Base-by-base conservation (phyloP, 345 rosid genomes). In the Boechera divaricarpa region DNA sequence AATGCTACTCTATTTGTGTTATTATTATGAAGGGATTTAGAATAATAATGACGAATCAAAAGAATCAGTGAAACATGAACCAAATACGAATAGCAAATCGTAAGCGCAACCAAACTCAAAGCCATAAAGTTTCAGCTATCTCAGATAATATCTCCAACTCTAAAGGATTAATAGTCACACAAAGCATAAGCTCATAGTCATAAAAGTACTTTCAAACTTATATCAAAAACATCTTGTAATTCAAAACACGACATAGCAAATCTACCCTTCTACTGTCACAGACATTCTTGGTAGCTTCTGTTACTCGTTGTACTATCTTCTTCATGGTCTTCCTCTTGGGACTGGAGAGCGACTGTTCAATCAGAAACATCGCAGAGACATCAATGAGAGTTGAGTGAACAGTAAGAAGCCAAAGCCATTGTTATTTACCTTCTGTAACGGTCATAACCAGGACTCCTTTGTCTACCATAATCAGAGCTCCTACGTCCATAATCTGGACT, bases 321-420 rank as follows among this genome's bases (percentile, higher is more conserved):
- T 49, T 51, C 79, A 72, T n/a, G 85, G 79, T 75, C 86, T 83
- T 48, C 85, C 86, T 83, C 98, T 89, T 79, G 85, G 76, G 45
- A 81, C 64, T 2, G 98, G 98, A 4, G 98, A 90, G 21, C 75
- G 90, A 77, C 98, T 92, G 90, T 70, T 47, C 44, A 52, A 60
- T 60, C 31, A 47, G 45, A 54, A 58, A 28, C 49, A 36, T 67
- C 24, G 26, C 29, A 47, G 7, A 36, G 42, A 38, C 33, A 49
- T 45, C 15, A 10, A 39, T 13, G 26, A 59, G 44, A 31, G 7
- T 5, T 15, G 49, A 29, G 58, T 33, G 10, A 6, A 48, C 13
- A 12, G 11, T 64, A 16, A 10, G 21, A 57, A 55, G 52, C 33
- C 55, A 59, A 59, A 59, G 55, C 18, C 32, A 29, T 42, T 10